Percentiles rank a stretch among this genome's conserved stretches.
These are phyloP conservation scores for Podochytrium sp. DNA, from an alignment of 192 early-diverging fungal genomes.

Conservation along the genomic window DNA sequence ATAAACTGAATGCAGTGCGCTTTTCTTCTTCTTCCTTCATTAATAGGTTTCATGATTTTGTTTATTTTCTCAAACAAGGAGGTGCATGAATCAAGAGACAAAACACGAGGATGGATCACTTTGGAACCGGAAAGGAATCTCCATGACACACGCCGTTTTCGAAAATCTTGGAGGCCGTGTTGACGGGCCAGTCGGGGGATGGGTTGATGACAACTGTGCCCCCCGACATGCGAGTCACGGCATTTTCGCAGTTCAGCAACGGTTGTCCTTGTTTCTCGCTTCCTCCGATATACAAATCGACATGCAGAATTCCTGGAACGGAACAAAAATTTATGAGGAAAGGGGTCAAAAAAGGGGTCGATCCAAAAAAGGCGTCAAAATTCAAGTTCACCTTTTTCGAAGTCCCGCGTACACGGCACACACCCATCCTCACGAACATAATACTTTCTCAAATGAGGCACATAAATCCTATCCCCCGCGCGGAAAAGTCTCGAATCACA, in stretches of 20 bases:
- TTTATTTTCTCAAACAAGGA: too few species aligned
- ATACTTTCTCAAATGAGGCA: not conserved
- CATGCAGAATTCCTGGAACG: not conserved
- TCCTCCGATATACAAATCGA: constrained; percentile 2
- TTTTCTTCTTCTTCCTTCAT: too few species aligned
- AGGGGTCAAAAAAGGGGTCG: too few species aligned
- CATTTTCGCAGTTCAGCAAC: not conserved
- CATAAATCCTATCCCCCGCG: not conserved
- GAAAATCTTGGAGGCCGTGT: not conserved
- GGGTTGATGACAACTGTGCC: not conserved
- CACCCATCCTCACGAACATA: not conserved
- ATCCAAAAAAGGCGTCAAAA: too few species aligned
- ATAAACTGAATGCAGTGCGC: too few species aligned
- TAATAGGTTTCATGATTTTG: too few species aligned
- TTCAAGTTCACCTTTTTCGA: too few species aligned
- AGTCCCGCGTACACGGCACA: not conserved
- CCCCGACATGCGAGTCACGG: not conserved
- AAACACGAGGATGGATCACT: too few species aligned
- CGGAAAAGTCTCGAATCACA: not conserved
- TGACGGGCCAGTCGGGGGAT: not conserved
- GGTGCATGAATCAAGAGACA: too few species aligned
- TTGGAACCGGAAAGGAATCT: not conserved
- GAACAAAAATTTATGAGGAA: too few species aligned
- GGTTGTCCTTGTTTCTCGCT: not conserved
- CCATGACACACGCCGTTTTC: not conserved